These are phyloP conservation scores for Phaseolus lunatus DNA, from an alignment of 306 rosid species.

Conservation along the genomic window DNA sequence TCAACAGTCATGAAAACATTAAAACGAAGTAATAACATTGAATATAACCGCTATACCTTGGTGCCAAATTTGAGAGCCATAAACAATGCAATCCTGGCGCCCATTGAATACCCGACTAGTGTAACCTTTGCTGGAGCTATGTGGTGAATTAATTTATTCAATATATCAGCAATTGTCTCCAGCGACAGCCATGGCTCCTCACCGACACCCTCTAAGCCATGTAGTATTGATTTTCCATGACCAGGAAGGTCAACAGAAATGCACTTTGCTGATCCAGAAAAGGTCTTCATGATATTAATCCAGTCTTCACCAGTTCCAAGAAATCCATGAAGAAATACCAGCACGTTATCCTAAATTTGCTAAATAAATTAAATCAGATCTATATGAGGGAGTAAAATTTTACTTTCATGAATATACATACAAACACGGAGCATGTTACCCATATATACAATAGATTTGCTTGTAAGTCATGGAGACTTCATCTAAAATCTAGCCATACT, in stretches of 20 bases:
- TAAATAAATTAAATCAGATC: constrained; percentile 49
- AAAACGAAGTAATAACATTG: constrained; percentile 38
- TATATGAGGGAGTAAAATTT: constrained; percentile 32
- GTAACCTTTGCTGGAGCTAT: constrained; percentile 72
- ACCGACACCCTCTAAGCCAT: constrained; percentile 39
- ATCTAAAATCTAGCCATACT: constrained; percentile 35
- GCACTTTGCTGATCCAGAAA: constrained; percentile 83
- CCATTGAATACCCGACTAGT: constrained; percentile 92
- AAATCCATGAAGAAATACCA: constrained; percentile 92
- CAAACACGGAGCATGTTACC: constrained; percentile 24
- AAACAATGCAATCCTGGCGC: constrained; percentile 85
- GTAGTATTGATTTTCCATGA: constrained; percentile 75
- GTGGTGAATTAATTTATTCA: constrained; percentile 56
- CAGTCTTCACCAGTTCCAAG: constrained; percentile 96
- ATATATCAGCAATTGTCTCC: constrained; percentile 66
- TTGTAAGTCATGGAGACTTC: neutral
- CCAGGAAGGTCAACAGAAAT: constrained; percentile 93
- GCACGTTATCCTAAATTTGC: constrained; percentile 72
- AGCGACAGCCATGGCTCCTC: constrained; percentile 60
- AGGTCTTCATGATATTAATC: constrained; percentile 79
- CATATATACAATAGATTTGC: constrained; percentile 31
- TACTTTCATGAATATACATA: constrained; percentile 2
- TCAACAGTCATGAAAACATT: neutral
- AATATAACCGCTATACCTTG: constrained; percentile 56
- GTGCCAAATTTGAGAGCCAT: constrained; percentile 77